Base-by-base conservation (phyloP, 139 green algal genomes). In the Volvox africanus region DNA sequence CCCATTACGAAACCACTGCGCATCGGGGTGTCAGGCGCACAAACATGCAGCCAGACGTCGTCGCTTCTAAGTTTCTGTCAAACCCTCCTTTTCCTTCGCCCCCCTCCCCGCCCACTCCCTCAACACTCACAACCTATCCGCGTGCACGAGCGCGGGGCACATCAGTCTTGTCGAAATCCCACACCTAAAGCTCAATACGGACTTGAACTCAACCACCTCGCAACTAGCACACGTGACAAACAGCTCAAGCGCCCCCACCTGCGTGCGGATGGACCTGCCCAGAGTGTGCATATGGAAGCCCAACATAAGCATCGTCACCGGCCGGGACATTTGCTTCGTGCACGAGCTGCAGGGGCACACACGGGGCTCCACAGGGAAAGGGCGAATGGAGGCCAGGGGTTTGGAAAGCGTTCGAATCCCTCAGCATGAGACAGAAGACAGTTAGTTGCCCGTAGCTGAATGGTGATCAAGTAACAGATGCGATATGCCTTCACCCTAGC, bases 261-360 rank as follows among this genome's bases (percentile, higher is more conserved):
- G 80, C 80, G 80, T 86, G 55, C 12, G n/a, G 5, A 80, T 80
- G 82, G 50, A 26, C 62, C 21, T 62, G 82, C 82, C 65, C 82
- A 88, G 14, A n/a, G 28, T 75, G 86, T 90, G 86, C 86, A 90
- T 90, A 75, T 90, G 86, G 28, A 84, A 77, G 18, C 61, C 69
- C 37, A 22, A 22, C 50, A 20, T 36, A 14, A 81, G 17, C 36
- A 90, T 30, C 14, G 73, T 90, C 67, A 90, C 28, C 14, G 50
- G 50, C 20, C 28, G 33, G 2, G 50, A 61, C 50, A 90, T 55
- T 0, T 33, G 50, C 20, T 36, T 17, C 5, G 86, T 90, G 71
- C 86, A 90, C 1, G 73, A 24, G 2, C 78, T 84, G 78, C 11
- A 32, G 36, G 21, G 2, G 35, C 37, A 21, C 3, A 30, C 32